phyloP scores from a whole-genome alignment of 2,329 filamentous ascomycete genomes.

The Paradendryphiella salina region DNA sequence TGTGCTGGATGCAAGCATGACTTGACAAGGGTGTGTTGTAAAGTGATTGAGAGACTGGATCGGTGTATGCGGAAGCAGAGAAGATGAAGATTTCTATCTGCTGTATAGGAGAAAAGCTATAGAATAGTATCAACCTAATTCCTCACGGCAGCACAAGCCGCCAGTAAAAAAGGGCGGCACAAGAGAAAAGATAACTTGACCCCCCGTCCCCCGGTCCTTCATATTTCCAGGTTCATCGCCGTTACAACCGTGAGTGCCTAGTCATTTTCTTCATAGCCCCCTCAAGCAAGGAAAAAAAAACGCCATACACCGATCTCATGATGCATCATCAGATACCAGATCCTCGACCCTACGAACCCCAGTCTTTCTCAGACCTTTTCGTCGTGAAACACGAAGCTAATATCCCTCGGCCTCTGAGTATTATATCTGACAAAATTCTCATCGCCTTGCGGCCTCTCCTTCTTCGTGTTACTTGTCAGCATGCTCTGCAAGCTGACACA shows the following conservation, averaged over 20 bases:
- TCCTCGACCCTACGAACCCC: not conserved
- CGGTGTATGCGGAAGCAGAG: no score
- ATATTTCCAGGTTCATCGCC: not conserved
- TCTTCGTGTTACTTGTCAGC: constrained; percentile 91
- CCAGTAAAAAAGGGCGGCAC: no score
- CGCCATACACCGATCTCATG: not conserved
- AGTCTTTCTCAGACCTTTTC: constrained; percentile 57
- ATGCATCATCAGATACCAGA: not conserved
- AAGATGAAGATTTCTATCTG: no score
- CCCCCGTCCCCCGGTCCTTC: no score
- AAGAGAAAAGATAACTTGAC: no score
- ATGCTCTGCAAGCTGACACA: constrained; percentile 98
- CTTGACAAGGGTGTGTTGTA: no score
- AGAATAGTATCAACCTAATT: no score
- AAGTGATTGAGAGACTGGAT: no score
- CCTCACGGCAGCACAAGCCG: no score
- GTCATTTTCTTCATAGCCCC: not conserved
- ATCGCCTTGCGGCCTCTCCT: constrained; percentile 87
- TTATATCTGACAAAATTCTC: constrained; percentile 86
- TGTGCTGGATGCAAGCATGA: no score
- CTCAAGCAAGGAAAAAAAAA: not conserved
- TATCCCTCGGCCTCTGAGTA: constrained; percentile 77
- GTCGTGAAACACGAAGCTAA: constrained; percentile 93
- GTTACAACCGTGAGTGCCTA: not conserved
- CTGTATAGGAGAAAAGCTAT: no score